phyloP scores from a whole-genome alignment of 83 land plant genomes.

The Diphasiastrum complanatum region DNA sequence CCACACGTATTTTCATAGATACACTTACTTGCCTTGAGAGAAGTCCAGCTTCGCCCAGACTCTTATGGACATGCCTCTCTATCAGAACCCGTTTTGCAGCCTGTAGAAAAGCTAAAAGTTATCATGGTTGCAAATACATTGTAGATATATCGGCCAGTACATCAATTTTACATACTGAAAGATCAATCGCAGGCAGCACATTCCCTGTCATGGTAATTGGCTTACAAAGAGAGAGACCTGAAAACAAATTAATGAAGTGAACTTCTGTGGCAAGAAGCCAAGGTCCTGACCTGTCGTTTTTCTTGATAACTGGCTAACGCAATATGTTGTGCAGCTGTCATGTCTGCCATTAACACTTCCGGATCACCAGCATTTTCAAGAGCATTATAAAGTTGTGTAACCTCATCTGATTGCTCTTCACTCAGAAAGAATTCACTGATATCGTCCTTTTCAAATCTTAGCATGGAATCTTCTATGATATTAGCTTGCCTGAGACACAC shows the following conservation, averaged over 20 bases:
- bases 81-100: slow-evolving; percentile 38
- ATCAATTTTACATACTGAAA: background rate
- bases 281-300: slow-evolving; percentile 50
- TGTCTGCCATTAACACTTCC: slow-evolving; percentile 73
- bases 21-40: slow-evolving; percentile 54
- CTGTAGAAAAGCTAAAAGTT: slow-evolving; percentile 22
- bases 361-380: slow-evolving; percentile 74
- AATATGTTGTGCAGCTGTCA: slow-evolving; percentile 59
- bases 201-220: background rate
- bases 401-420: slow-evolving; percentile 52
- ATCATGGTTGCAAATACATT: background rate
- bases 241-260: background rate
- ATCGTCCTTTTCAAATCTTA: slow-evolving; percentile 27
- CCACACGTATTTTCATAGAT: slow-evolving; percentile 59
- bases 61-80: slow-evolving; percentile 47
- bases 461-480: slow-evolving; percentile 46
- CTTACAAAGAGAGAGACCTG: background rate
- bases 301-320: slow-evolving; percentile 49
- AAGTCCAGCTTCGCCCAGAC: slow-evolving; percentile 53
- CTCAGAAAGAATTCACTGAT: background rate
- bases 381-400: slow-evolving; percentile 49
- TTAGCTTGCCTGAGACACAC: slow-evolving; percentile 44
- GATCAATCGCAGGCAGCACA: background rate
- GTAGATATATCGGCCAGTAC: slow-evolving; percentile 6
- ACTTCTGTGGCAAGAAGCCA: background rate